phyloP scores from a whole-genome alignment of 2,329 filamentous ascomycete species.

The Pseudocercospora musae region DNA sequence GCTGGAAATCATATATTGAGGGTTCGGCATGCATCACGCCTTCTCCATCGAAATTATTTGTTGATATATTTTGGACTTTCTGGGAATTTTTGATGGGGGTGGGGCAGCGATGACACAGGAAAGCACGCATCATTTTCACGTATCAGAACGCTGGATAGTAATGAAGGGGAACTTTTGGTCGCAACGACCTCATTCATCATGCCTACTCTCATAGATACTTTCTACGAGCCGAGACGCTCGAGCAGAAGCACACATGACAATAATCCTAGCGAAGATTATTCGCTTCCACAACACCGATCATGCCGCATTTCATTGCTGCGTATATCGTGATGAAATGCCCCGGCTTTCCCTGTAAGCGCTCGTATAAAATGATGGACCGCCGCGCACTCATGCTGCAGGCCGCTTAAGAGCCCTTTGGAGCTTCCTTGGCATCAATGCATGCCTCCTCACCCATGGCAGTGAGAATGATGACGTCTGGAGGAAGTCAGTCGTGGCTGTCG shows the following conservation, averaged over 20 bases:
- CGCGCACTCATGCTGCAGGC: conserved; percentile 12
- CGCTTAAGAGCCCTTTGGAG: conserved; percentile 51
- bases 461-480: conserved; percentile 82
- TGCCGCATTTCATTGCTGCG: conserved; percentile 25
- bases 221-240: conserved; percentile 20
- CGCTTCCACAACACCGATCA: conserved; percentile 26
- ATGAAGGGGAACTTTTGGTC: conserved; percentile 10
- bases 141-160: background rate
- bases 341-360: conserved; percentile 15
- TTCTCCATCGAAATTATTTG: background rate
- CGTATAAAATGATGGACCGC: conserved; percentile 14
- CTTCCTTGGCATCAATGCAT: conserved; percentile 92
- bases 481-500: background rate
- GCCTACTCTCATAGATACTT: conserved; percentile 27
- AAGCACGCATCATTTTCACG: background rate
- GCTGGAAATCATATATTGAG: background rate
- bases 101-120: background rate
- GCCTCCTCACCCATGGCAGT: conserved; percentile 95
- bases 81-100: background rate
- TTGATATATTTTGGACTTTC: background rate
- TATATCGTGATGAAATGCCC: conserved; percentile 22
- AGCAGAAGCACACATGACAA: conserved; percentile 25
- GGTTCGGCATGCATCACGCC: too few species aligned
- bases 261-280: conserved; percentile 23
- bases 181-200: conserved; percentile 20